phyloP scores from a whole-genome alignment of 768 basidiomycete genomes.

The Cubamyces sp. region DNA sequence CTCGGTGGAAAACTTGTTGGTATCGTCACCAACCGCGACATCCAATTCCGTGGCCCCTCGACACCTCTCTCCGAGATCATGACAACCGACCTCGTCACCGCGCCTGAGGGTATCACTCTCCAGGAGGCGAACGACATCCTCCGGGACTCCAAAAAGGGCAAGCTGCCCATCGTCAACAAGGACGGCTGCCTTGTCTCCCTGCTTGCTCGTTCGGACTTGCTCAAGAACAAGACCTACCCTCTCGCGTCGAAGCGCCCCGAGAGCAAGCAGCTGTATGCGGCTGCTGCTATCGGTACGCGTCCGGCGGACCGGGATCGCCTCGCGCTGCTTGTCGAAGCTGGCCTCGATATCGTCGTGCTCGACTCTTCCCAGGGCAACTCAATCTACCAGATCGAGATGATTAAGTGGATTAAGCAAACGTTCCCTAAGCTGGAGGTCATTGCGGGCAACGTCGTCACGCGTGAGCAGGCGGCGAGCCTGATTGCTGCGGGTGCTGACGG shows the following conservation, averaged over 20 bases:
- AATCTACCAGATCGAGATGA: conserved; percentile 91
- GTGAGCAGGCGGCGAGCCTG: conserved; percentile 93
- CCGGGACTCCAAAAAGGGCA: conserved; percentile 96
- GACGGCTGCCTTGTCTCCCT: conserved; percentile 75
- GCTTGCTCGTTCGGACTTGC: conserved; percentile 93
- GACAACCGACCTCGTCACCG: conserved; percentile 88
- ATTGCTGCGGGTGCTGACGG: conserved; percentile 95
- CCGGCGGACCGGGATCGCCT: conserved; percentile 87
- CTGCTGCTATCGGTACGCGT: conserved; percentile 94
- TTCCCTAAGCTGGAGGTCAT: conserved; percentile 90
- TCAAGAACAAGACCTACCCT: conserved; percentile 97
- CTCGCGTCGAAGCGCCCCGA: conserved; percentile 89
- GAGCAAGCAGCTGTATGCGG: conserved; percentile 95
- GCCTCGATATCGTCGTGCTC: conserved; percentile 91
- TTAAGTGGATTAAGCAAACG: conserved; percentile 87
- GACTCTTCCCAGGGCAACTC: conserved; percentile 99
- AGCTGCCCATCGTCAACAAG: conserved; percentile 82
- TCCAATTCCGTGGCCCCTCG: conserved; percentile 82
- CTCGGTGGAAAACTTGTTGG: conserved; percentile 93
- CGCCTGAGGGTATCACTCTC: conserved; percentile 86
- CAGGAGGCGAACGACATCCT: conserved; percentile 92
- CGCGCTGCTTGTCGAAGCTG: conserved; percentile 85
- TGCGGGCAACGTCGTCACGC: conserved; percentile 97
- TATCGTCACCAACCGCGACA: conserved; percentile 94
- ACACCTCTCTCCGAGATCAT: conserved; percentile 81